These are phyloP conservation scores for Pseudonitzschia multiseries DNA, from an alignment of 108 stramenopile genomes.

Conservation along the genomic window DNA sequence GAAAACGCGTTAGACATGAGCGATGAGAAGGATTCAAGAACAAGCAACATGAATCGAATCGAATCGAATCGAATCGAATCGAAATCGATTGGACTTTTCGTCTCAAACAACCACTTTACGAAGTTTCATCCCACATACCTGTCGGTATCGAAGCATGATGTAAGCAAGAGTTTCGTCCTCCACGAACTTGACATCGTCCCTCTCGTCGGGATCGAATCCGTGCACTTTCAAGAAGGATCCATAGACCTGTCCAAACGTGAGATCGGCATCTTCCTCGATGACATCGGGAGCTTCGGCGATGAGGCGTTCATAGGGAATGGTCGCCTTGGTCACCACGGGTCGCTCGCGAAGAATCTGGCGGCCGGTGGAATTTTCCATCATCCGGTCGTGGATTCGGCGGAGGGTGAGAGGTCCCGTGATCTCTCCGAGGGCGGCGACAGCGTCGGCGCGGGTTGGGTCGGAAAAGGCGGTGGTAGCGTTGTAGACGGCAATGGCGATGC, in stretches of 20 bases:
- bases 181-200: constrained; percentile 47
- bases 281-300: constrained; percentile 33
- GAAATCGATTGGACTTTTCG: not conserved
- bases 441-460: constrained; percentile 90
- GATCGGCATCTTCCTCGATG: constrained; percentile 31
- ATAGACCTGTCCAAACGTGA: constrained; percentile 91
- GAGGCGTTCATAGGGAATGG: constrained; percentile 46
- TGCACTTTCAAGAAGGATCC: constrained; percentile 77
- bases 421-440: constrained; percentile 94
- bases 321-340: constrained; percentile 66
- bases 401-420: constrained; percentile 81
- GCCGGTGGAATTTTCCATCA: constrained; percentile 60
- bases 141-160: constrained; percentile 92
- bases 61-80: not conserved
- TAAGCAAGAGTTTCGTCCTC: constrained; percentile 89
- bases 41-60: not conserved
- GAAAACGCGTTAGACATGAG: not conserved
- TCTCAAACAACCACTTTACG: no score
- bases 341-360: constrained; percentile 60
- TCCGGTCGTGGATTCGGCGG: constrained; percentile 53
- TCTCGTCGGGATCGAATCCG: constrained; percentile 88
- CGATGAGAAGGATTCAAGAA: not conserved
- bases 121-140: not conserved
- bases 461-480: constrained; percentile 78
- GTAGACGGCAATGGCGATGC: constrained; percentile 63